These are phyloP conservation scores for Decorospora gaudefroyi DNA, from an alignment of 2,329 filamentous ascomycete species.

Conservation along the genomic window DNA sequence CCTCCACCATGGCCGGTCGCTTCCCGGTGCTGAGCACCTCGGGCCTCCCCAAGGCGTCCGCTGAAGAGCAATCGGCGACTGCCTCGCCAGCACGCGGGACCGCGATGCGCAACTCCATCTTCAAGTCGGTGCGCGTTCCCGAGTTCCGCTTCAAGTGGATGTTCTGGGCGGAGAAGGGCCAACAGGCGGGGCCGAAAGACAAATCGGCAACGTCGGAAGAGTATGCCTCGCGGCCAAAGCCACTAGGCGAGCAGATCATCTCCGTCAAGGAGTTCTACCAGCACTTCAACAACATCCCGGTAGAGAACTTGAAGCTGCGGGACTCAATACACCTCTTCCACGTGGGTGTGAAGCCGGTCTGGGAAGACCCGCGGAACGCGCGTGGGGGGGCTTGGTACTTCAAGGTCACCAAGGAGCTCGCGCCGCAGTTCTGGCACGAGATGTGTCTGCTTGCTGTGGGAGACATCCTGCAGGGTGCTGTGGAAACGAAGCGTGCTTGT, in stretches of 20 bases:
- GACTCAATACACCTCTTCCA: conserved; percentile 76
- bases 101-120: conserved; percentile 65
- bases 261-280: conserved; percentile 57
- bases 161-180: conserved; percentile 56
- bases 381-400: conserved; percentile 92
- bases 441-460: conserved; percentile 82
- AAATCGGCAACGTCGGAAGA: conserved; percentile 27
- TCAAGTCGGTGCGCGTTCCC: conserved; percentile 54
- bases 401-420: conserved; percentile 75
- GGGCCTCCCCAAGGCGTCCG: conserved; percentile 63
- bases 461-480: conserved; percentile 73
- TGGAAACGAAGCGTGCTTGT: conserved; percentile 66
- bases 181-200: conserved; percentile 34
- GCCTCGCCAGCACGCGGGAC: conserved; percentile 75
- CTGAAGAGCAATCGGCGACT: conserved; percentile 63
- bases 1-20: conserved; percentile 35
- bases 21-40: conserved; percentile 46
- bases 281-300: conserved; percentile 71
- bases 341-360: conserved; percentile 78
- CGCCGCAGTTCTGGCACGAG: conserved; percentile 77
- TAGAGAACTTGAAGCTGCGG: conserved; percentile 71
- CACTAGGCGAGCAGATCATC: conserved; percentile 51
- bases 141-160: conserved; percentile 58
- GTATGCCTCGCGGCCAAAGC: conserved; percentile 55
- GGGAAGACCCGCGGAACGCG: conserved; percentile 85